Conservation (phyloP, 2,329 filamentous ascomycete genomes). For the Fusarium sp. region DNA sequence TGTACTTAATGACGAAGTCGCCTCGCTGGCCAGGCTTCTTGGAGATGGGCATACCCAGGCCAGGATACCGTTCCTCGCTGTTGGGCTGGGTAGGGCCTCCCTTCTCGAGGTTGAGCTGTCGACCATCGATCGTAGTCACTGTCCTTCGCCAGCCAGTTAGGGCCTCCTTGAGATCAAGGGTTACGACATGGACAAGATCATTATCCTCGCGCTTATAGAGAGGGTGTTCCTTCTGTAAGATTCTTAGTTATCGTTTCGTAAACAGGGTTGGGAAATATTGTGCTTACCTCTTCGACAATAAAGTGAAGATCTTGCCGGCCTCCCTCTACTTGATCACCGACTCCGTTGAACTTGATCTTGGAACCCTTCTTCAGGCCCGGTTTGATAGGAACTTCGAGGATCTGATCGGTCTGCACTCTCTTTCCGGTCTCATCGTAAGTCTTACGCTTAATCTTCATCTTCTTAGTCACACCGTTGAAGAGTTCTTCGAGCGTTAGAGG, state of each 20-base stretch:
- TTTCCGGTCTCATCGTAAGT: constrained; percentile 89
- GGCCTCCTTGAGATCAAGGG: constrained; percentile 91
- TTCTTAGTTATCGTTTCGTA: constrained; percentile 54
- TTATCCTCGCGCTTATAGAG: constrained; percentile 89
- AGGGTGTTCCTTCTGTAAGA: constrained; percentile 81
- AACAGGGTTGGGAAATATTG: background rate
- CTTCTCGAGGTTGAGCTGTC: constrained; percentile 83
- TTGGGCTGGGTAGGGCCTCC: constrained; percentile 87
- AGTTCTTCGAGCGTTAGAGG: constrained; percentile 88
- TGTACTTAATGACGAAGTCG: constrained; percentile 89
- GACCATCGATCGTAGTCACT: constrained; percentile 93
- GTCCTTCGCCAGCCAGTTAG: constrained; percentile 93
- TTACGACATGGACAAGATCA: constrained; percentile 82
- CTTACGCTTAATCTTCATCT: constrained; percentile 98
- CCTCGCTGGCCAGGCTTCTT: constrained; percentile 89
- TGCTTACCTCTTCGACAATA: constrained; percentile 87
- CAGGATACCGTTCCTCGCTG: constrained; percentile 83
- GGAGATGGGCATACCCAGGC: constrained; percentile 92
- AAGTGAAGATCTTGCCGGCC: constrained; percentile 96
- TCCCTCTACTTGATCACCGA: constrained; percentile 98
- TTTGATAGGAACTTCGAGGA: constrained; percentile 95
- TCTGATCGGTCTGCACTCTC: constrained; percentile 86
- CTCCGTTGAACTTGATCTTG: constrained; percentile 97
- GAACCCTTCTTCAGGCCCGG: constrained; percentile 94
- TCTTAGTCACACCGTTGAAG: constrained; percentile 89